phyloP scores from a whole-genome alignment of 192 early-diverging fungal genomes.

The Backusella circina region DNA sequence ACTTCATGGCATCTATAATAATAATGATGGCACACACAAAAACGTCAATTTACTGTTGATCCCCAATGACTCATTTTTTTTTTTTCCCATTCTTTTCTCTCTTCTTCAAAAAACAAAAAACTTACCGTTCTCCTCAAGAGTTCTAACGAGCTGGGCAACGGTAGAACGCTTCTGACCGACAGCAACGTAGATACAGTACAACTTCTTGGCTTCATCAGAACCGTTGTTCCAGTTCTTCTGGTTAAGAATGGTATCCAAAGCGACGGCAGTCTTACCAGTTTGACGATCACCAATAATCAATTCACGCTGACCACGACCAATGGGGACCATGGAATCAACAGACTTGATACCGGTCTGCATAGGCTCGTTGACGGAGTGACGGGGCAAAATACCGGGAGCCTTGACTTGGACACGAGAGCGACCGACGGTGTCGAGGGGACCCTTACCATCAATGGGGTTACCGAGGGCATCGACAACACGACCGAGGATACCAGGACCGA shows the following conservation, averaged over 20 bases:
- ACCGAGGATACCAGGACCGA: constrained; percentile 86
- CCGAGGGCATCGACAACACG: constrained; percentile 99
- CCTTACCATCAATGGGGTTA: constrained; percentile 99
- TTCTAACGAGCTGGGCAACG: constrained; percentile 97
- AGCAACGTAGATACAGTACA: constrained; percentile 99
- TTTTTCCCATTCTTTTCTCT: not conserved
- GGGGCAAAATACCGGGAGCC: constrained; percentile 99
- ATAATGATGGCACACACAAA: no score
- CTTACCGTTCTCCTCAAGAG: constrained; percentile 86
- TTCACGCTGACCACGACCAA: constrained; percentile 99
- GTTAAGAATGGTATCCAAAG: constrained; percentile 98
- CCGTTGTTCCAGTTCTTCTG: constrained; percentile 98
- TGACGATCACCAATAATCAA: constrained; percentile 99
- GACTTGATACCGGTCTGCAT: constrained; percentile 99
- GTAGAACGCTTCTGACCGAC: constrained; percentile 99
- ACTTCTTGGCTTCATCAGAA: constrained; percentile 94
- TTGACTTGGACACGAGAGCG: constrained; percentile 97
- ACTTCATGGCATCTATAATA: constrained; percentile 83
- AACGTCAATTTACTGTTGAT: no score
- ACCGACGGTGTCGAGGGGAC: constrained; percentile 81
- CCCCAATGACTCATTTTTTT: no score
- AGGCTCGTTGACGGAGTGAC: constrained; percentile 98
- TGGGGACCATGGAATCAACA: constrained; percentile 99
- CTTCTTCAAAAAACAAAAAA: no score
- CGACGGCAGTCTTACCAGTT: constrained; percentile 99